Base-by-base conservation (phyloP, 768 basidiomycete genomes). In the Neoboletus brunneissimus region DNA sequence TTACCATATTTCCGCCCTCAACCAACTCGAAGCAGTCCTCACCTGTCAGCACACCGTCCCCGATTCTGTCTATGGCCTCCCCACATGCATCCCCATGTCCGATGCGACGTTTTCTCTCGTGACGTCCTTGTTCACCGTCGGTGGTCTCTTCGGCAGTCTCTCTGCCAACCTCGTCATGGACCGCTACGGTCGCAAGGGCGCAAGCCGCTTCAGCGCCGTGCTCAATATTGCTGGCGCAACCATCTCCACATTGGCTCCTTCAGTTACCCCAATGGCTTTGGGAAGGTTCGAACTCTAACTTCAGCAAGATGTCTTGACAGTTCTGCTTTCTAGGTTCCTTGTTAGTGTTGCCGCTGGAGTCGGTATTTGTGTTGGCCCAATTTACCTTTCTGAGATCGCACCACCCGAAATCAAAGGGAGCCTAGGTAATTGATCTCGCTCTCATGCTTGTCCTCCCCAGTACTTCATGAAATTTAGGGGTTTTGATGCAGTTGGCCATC, bases 1-100 rank as follows among this genome's bases (percentile, higher is more conserved):
- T n/a, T 97, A 89, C 71, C 92, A 96, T 70, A 91, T 94, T 41
- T 90, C 93, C 2, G 87, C 87, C 16, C 81, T 98, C 56, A 98
- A 98, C 70, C 93, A 94, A 68, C 86, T 95, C 25, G 86, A 91
- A 66, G 81, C 80, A 6, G 84, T 87, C 43, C 68, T 94, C 54
- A 91, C 88, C 4, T 96, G 93, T 75, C 79, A 80, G 49, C 63
- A 68, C 32, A 53, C 53, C 9, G 20, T 55, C 27, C 53, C 60
- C 1, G n/a, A 4, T 23, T 49, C 49, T 1, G 58, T 66, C 45
- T 70, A 75, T 64, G 75, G 74, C 9, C 74, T 91, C 11, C 83
- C 89, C 3, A 78, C 84, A 35, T 96, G 94, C 74, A 86, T 96
- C 32, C 82, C 82, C 7, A 89, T 97, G 85, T 83, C 84, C 34